phyloP scores from a whole-genome alignment of 1,139 yeast species.

The Arxiozyma slooffiae region DNA sequence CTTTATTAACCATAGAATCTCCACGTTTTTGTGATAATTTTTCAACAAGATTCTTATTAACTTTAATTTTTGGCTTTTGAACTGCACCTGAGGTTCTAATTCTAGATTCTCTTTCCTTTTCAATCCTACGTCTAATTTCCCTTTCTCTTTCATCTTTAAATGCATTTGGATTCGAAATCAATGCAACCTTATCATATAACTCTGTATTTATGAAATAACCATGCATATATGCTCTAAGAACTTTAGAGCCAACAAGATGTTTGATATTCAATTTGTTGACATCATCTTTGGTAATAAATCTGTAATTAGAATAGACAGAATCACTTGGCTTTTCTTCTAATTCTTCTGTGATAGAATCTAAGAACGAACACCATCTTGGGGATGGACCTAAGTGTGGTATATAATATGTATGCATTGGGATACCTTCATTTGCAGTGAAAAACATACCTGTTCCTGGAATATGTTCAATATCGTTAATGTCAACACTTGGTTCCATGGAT shows the following conservation, averaged over 20 bases:
- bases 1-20: constrained; percentile 33
- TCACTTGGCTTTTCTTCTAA: constrained; percentile 90
- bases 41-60: constrained; percentile 75
- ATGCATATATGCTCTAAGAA: constrained; percentile 92
- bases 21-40: constrained; percentile 52
- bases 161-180: constrained; percentile 88
- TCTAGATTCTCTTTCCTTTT: constrained; percentile 87
- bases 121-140: constrained; percentile 80
- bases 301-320: constrained; percentile 85
- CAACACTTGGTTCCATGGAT: constrained; percentile 94
- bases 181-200: constrained; percentile 80
- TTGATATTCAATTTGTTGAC: constrained; percentile 68
- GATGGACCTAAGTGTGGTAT: constrained; percentile 95
- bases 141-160: constrained; percentile 85
- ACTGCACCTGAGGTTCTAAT: constrained; percentile 80
- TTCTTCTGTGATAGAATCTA: constrained; percentile 94
- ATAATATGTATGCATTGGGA: constrained; percentile 94
- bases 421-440: constrained; percentile 93
- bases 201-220: constrained; percentile 92
- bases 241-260: constrained; percentile 86
- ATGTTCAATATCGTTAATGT: constrained; percentile 87
- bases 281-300: constrained; percentile 88
- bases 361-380: constrained; percentile 94
- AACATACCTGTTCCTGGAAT: constrained; percentile 89
- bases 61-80: constrained; percentile 67